Evolutionary conservation across 371 early-diverging fungal species (phyloP).

Genomic region (Apophysomyces trapeziformis): DNA sequence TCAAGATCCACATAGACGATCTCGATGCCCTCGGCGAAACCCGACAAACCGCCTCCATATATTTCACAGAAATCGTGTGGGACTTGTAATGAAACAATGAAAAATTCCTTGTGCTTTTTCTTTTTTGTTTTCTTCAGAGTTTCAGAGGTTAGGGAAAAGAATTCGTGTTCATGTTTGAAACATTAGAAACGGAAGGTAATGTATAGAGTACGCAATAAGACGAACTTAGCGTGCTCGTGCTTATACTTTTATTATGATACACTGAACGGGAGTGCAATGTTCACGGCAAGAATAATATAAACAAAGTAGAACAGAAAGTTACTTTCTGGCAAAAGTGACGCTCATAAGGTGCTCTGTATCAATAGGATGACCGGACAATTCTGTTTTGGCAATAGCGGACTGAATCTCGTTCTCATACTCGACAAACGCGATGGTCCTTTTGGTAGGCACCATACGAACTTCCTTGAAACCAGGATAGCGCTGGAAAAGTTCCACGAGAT

Average conservation of each 20-base stretch:
- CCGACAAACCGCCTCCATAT: conserved; percentile 68
- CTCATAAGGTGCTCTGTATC: conserved; percentile 76
- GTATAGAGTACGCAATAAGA: not conserved
- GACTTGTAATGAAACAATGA: conserved; percentile 32
- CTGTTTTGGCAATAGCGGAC: conserved; percentile 78
- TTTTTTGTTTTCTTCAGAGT: conserved; percentile 10
- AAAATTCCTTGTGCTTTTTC: conserved; percentile 11
- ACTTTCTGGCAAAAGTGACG: conserved; percentile 82
- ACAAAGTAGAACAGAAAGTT: conserved; percentile 18
- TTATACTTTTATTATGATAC: conserved; percentile 25
- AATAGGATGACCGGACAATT: conserved; percentile 79
- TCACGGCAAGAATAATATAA: conserved; percentile 16
- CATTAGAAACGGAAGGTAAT: not conserved
- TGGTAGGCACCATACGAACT: conserved; percentile 87
- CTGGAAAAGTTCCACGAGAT: conserved; percentile 71
- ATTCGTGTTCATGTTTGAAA: not conserved
- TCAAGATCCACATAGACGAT: conserved; percentile 78
- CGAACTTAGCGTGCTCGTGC: not conserved
- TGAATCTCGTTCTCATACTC: conserved; percentile 87
- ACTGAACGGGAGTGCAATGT: conserved; percentile 44
- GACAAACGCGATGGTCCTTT: conserved; percentile 90
- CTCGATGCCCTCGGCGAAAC: conserved; percentile 66
- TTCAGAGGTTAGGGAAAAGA: not conserved
- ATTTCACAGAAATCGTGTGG: conserved; percentile 66
- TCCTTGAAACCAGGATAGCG: conserved; percentile 87